Base-by-base conservation (phyloP, 176 grass and related monocot species). In the Pontederia paniculata region DNA sequence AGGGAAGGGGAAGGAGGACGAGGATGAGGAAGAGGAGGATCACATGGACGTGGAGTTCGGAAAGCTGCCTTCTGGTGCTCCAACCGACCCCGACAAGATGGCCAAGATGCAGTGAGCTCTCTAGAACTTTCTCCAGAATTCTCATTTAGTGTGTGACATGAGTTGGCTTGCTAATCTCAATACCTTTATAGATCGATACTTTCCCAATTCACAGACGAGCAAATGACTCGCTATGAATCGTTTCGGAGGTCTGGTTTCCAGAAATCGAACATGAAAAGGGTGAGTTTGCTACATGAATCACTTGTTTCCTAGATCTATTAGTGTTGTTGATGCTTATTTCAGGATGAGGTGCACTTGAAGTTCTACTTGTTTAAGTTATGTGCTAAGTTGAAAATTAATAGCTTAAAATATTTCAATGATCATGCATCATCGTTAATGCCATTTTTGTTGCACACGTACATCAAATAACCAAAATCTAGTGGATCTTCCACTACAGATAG, bases 11-110 rank as follows among this genome's bases (percentile, higher is more conserved):
- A 82, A 81, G 63, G 77, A 81, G 68, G 94, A 98, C 1, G 94
- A 98, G 0, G 94, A 98, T 0, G 94, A 93, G 2, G 87, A 98
- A 0, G 93, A 98, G 44, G 93, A 91, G 45, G 93, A 98, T 52
- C 82, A 91, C 54, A 93, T 98, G 94, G 94, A 98, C 73, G 82
- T 89, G 57, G 80, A 98, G 76, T 81, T 98, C 62, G 86, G 87
- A 31, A 91, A 98, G 70, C 68, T 84, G 19, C 94, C 83, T 28
- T 81, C 87, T 31, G 76, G 78, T 53, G 28, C 28, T 37, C 28
- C 28, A 37, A 56, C 80, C 61, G 87, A 98, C 71, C 94, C 94
- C 15, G 83, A 88, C 66, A 98, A 98, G 80, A 63, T 98, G 49
- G 80, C 80, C 50, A 98, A 93, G 80, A 88, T 98, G 94, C 89